A percentile compares a stretch with the other conserved stretches of the same genome.
These are phyloP conservation scores for Claviceps pazoutovae DNA, from an alignment of 2,329 filamentous ascomycete species.

Conservation along the genomic window DNA sequence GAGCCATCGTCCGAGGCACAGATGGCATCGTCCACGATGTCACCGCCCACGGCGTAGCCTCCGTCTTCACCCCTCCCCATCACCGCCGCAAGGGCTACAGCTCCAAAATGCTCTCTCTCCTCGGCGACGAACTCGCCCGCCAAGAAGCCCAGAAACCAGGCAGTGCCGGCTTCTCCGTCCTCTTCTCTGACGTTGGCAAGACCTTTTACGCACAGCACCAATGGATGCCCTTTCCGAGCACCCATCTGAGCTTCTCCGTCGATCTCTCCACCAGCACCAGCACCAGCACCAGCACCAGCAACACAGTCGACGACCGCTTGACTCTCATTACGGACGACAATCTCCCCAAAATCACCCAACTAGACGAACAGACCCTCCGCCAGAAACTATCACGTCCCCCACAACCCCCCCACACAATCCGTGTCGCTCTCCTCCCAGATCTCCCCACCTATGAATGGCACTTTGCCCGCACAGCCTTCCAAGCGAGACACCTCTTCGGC, in stretches of 20 bases:
- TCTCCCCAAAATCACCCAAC: conserved; percentile 44
- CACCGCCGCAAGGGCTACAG: conserved; percentile 65
- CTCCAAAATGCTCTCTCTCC: conserved; percentile 55
- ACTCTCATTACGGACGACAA: conserved; percentile 42
- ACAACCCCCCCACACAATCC: conserved; percentile 13
- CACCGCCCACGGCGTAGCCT: conserved; percentile 60
- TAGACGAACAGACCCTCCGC: conserved; percentile 51
- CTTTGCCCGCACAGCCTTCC: conserved; percentile 66
- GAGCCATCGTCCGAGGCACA: conserved; percentile 30
- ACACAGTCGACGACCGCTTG: conserved; percentile 10
- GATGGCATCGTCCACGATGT: conserved; percentile 32
- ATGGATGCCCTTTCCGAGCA: conserved; percentile 62
- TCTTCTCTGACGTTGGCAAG: conserved; percentile 81
- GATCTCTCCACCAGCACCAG: neutral
- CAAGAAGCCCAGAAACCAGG: conserved; percentile 14
- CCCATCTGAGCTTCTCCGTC: conserved; percentile 50
- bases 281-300: conserved; percentile 7
- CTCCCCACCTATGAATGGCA: conserved; percentile 36
- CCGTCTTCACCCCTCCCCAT: conserved; percentile 59
- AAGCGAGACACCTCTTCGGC: conserved; percentile 49
- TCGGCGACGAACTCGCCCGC: conserved; percentile 31
- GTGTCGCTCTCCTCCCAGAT: conserved; percentile 20
- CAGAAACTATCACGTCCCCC: conserved; percentile 27
- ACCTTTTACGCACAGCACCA: conserved; percentile 64
- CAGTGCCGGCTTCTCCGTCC: conserved; percentile 51